Base-by-base conservation (phyloP, 2,329 filamentous ascomycete genomes). In the Simplicillium sp. region DNA sequence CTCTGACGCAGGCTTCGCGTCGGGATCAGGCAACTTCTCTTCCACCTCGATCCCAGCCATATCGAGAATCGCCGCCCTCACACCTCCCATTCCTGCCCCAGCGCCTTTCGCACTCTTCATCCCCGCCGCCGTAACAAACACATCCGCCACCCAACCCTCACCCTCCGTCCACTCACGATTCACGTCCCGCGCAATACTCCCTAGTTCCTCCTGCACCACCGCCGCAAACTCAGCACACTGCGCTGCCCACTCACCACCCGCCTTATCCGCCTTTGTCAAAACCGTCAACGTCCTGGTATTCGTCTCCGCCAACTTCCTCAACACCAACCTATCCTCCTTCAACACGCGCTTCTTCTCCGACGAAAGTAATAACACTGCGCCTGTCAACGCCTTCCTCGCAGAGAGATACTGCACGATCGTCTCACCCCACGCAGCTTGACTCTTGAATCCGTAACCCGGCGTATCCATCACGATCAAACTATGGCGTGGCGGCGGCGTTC, bases 231-330 rank as follows among this genome's bases (percentile, higher is more conserved):
- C 34, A 5, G 41, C 41, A 44, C 61, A 64, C 15, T 40, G 42
- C 11, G 43, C 44, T 7, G 44, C 43, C 60, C 59, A 63, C 2
- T 38, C 48, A 11, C 49, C 54, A 46, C 75, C 75, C 34, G 49
- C 54, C 47, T 76, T 77, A 49, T 79, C 75, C 12, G 68, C 71
- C 55, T 77, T 77, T 11, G 75, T 79, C 37, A 80, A 53, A 4
- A 77, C 64, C 1, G 77, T 64, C 7, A 66, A 51, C 1, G 71
- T 73, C 39, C 60, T 60, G 25, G 69, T 61, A 9, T 63, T 62
- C 3, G 63, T 59, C 37, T 65, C 56, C 38, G 68, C 60, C 47
- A 79, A 58, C 35, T 71, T 55, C 42, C 60, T 54, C 29, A 79
- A 53, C 45, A 72, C 61, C 56, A 65, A 61, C 11, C 54, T 53